phyloP scores from a whole-genome alignment of 768 basidiomycete species.

The Pholiota conissans region DNA sequence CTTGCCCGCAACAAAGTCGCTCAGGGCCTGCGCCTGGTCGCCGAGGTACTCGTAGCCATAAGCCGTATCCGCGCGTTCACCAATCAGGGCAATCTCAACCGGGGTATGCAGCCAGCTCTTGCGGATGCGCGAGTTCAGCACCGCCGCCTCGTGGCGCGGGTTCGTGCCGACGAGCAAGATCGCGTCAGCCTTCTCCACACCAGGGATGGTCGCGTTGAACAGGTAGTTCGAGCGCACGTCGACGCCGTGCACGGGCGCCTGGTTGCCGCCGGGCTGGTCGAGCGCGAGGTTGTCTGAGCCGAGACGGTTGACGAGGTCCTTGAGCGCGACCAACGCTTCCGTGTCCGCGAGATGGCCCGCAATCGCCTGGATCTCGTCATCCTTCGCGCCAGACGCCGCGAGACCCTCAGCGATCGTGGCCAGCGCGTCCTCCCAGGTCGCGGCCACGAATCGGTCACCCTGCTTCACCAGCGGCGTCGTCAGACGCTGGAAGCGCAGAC shows the following conservation, averaged over 20 bases:
- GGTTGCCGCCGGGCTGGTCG: constrained; percentile 69
- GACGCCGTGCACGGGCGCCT: constrained; percentile 75
- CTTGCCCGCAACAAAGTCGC: constrained; percentile 77
- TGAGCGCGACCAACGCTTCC: constrained; percentile 89
- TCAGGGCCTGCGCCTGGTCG: constrained; percentile 67
- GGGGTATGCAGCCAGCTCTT: constrained; percentile 90
- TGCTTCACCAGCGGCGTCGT: constrained; percentile 88
- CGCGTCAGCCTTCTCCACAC: constrained; percentile 87
- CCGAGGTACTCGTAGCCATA: constrained; percentile 96
- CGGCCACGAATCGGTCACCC: constrained; percentile 90
- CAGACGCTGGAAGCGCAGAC: constrained; percentile 91
- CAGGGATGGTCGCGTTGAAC: constrained; percentile 91
- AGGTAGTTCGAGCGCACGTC: constrained; percentile 96
- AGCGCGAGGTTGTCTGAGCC: constrained; percentile 92
- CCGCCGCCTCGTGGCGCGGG: constrained; percentile 95
- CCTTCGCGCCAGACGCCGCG: constrained; percentile 74
- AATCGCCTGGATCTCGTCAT: constrained; percentile 92
- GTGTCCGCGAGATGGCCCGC: constrained; percentile 94
- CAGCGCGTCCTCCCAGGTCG: constrained; percentile 91
- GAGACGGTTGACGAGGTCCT: constrained; percentile 89
- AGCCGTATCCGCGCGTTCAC: constrained; percentile 86
- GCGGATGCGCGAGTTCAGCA: constrained; percentile 94
- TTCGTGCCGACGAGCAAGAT: constrained; percentile 96
- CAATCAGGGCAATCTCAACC: constrained; percentile 87
- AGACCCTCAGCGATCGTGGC: constrained; percentile 78